phyloP scores from a whole-genome alignment of 164 flowering plant genomes.

The Umbilicus rupestris region DNA sequence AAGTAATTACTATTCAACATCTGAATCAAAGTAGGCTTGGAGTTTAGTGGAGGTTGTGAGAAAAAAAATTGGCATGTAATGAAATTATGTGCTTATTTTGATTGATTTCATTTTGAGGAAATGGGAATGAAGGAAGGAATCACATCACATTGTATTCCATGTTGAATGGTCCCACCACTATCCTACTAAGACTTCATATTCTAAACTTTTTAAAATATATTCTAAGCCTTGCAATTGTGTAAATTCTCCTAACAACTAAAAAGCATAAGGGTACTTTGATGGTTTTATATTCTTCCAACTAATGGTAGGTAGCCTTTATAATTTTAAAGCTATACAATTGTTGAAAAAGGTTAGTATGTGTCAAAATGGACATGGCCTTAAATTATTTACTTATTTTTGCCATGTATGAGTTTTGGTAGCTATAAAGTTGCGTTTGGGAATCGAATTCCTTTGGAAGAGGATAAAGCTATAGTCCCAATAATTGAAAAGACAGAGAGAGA shows the following conservation, averaged over 20 bases:
- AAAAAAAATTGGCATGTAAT: too few species aligned
- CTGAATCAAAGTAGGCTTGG: background rate
- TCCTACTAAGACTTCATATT: background rate
- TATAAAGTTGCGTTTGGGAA: constrained; percentile 7
- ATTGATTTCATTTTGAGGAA: constrained; percentile 2
- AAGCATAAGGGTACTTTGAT: background rate
- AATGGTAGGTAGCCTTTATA: too few species aligned
- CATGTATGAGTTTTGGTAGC: background rate
- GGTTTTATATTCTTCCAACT: background rate
- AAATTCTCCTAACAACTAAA: background rate
- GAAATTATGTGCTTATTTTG: background rate
- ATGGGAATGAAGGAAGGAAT: background rate
- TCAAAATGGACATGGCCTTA: background rate
- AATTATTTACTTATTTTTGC: background rate
- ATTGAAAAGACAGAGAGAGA: too few species aligned
- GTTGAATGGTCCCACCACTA: background rate
- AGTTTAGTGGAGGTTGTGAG: background rate
- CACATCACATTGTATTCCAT: background rate
- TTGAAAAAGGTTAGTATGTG: too few species aligned
- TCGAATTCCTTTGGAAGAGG: constrained; percentile 1
- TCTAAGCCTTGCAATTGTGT: background rate
- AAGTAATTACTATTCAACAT: background rate
- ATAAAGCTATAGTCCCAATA: constrained; percentile 2
- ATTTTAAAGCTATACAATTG: too few species aligned
- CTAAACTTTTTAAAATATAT: background rate